Conservation (phyloP, 2,329 filamentous ascomycete species). For the Lecanicillium sp. region DNA sequence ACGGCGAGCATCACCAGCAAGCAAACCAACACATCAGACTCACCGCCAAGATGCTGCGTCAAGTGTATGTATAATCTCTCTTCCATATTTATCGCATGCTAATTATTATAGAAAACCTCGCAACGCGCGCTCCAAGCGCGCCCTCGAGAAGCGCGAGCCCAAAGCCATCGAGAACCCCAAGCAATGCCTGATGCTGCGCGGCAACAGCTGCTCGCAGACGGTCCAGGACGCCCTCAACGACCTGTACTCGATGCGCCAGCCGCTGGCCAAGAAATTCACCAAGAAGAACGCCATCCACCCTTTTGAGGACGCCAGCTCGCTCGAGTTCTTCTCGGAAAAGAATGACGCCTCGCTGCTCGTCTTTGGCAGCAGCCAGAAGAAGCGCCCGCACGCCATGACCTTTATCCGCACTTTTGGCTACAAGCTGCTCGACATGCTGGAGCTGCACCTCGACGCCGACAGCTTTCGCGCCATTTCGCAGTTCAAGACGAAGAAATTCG, state of each 20-base stretch:
- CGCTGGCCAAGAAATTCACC: conserved; percentile 80
- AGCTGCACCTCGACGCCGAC: conserved; percentile 73
- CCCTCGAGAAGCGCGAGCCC: conserved; percentile 85
- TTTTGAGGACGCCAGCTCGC: conserved; percentile 79
- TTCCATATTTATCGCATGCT: too few relatives aligned
- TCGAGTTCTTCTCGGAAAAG: conserved; percentile 95
- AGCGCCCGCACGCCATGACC: conserved; percentile 86
- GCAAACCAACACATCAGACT: conserved; percentile 8
- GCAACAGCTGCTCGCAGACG: conserved; percentile 75
- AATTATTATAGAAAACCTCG: conserved; percentile 42
- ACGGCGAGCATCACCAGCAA: conserved; percentile 2
- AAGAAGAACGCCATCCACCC: conserved; percentile 97
- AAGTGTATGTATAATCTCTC: conserved; percentile 30
- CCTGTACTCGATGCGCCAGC: conserved; percentile 75
- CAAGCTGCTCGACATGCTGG: conserved; percentile 91
- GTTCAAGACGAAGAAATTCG: conserved; percentile 70
- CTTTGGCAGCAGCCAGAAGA: conserved; percentile 83
- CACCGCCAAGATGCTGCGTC: conserved; percentile 35
- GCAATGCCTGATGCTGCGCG: conserved; percentile 80
- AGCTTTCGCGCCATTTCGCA: conserved; percentile 62
- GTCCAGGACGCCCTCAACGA: conserved; percentile 79
- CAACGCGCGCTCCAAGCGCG: conserved; percentile 85
- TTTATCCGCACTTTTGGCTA: conserved; percentile 75
- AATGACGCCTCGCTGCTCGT: conserved; percentile 85
- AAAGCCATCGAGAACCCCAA: conserved; percentile 88